These are phyloP conservation scores for Brassica cretica DNA, from an alignment of 345 rosid genomes.

Conservation along the genomic window DNA sequence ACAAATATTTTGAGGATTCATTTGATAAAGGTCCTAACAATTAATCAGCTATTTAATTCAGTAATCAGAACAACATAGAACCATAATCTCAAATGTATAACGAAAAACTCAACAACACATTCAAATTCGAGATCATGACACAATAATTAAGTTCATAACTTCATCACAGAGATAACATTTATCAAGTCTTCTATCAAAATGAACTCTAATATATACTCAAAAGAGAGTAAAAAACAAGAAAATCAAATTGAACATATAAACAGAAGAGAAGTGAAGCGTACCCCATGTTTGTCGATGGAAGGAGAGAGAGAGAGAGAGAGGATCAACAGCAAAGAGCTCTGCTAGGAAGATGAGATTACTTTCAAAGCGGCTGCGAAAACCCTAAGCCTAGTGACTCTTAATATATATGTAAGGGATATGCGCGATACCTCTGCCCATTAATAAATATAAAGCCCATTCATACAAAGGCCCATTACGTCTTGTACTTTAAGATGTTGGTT, in stretches of 20 bases:
- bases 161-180: not conserved
- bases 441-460: constrained; percentile 3
- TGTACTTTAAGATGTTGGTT: not conserved
- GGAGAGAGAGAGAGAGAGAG: constrained; percentile 1
- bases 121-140: not conserved
- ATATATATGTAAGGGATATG: constrained; percentile 3
- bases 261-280: not conserved
- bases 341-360: not conserved
- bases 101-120: not conserved
- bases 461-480: not conserved
- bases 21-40: not conserved
- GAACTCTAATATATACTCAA: not conserved
- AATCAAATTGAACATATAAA: not conserved
- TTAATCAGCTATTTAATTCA: too few relatives aligned
- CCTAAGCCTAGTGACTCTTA: constrained; percentile 28
- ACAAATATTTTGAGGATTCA: not conserved
- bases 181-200: not conserved
- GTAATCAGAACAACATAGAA: too few relatives aligned
- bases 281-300: constrained; percentile 40
- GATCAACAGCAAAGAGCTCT: constrained; percentile 15
- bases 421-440: not conserved
- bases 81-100: too few relatives aligned
- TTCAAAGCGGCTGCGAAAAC: constrained; percentile 31
- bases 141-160: not conserved
- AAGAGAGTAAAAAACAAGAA: not conserved